These are phyloP conservation scores for Mycena belliarum DNA, from an alignment of 768 basidiomycete species.

Conservation along the genomic window DNA sequence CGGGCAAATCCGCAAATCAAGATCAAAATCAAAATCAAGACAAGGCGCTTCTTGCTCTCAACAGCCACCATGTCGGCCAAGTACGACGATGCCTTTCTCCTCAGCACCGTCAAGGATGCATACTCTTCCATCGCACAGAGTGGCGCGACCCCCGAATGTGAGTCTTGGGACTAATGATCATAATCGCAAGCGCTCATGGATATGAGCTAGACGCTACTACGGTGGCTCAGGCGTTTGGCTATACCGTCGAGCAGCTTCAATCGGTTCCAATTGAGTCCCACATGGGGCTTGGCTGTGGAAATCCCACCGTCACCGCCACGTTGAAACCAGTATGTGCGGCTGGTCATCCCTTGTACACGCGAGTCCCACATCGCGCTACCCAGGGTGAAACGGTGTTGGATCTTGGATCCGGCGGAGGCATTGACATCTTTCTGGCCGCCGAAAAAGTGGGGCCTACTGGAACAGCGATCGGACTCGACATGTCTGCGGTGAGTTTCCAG, in stretches of 20 bases:
- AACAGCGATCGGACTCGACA: conserved; percentile 55
- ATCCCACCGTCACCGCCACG: conserved; percentile 47
- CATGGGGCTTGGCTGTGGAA: conserved; percentile 57
- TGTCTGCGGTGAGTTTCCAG: conserved; percentile 40
- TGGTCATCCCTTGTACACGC: neutral
- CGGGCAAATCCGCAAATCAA: too few relatives aligned
- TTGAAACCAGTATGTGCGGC: conserved; percentile 47
- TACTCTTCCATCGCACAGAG: conserved; percentile 35
- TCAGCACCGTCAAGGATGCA: conserved; percentile 30
- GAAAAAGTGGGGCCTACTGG: conserved; percentile 49
- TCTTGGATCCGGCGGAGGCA: conserved; percentile 58
- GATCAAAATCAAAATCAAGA: too few relatives aligned
- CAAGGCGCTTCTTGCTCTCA: too few relatives aligned
- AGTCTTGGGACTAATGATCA: neutral
- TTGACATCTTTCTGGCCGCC: conserved; percentile 58
- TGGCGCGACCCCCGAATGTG: conserved; percentile 27
- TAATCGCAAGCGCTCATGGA: neutral
- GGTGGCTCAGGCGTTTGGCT: conserved; percentile 49
- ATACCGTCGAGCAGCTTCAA: conserved; percentile 42
- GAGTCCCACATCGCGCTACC: neutral
- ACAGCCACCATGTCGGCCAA: neutral
- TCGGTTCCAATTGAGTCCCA: conserved; percentile 45
- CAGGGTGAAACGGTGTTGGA: conserved; percentile 60
- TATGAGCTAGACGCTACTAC: conserved; percentile 28
- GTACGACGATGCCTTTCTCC: conserved; percentile 17